These are phyloP conservation scores for Globisporangium perplexum DNA, from an alignment of 352 stramenopile species.

Conservation along the genomic window DNA sequence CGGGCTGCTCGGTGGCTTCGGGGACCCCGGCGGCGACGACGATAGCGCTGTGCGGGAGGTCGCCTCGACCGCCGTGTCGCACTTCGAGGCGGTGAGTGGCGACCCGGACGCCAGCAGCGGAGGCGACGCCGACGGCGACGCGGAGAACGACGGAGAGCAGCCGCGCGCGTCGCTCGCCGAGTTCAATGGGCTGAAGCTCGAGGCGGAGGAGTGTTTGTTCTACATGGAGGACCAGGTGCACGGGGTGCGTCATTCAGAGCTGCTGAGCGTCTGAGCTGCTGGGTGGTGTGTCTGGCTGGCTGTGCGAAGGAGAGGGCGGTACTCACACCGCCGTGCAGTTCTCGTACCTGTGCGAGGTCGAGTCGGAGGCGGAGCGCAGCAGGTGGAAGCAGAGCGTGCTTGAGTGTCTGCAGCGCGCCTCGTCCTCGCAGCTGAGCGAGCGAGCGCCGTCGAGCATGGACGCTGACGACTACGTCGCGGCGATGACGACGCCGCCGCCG, in stretches of 20 bases:
- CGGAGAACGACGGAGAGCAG: not conserved
- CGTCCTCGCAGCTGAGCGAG: not conserved
- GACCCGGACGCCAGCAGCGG: slow-evolving; percentile 11
- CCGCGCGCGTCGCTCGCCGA: slow-evolving; percentile 10
- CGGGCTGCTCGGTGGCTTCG: not conserved
- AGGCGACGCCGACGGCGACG: slow-evolving; percentile 5
- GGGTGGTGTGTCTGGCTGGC: not conserved
- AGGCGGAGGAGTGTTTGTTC: slow-evolving; percentile 27
- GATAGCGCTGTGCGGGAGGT: slow-evolving; percentile 11
- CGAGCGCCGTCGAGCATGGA: not conserved
- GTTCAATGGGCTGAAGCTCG: slow-evolving; percentile 21
- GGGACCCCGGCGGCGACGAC: not conserved
- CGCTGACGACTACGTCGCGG: not conserved
- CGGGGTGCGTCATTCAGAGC: slow-evolving; percentile 6
- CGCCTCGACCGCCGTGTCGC: slow-evolving; percentile 26
- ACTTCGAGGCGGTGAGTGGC: slow-evolving; percentile 37
- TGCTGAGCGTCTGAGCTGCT: too few relatives aligned
- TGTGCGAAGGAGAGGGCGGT: not conserved
- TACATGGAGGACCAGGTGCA: slow-evolving; percentile 38
- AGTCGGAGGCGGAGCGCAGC: slow-evolving; percentile 10
- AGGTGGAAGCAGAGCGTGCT: slow-evolving; percentile 8
- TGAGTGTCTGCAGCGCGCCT: not conserved
- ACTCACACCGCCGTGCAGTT: too few relatives aligned
- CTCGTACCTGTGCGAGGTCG: slow-evolving; percentile 15
- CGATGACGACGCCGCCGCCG: too few relatives aligned